phyloP scores from a whole-genome alignment of 176 grass and related monocot genomes.

The Oryza glumipatula region DNA sequence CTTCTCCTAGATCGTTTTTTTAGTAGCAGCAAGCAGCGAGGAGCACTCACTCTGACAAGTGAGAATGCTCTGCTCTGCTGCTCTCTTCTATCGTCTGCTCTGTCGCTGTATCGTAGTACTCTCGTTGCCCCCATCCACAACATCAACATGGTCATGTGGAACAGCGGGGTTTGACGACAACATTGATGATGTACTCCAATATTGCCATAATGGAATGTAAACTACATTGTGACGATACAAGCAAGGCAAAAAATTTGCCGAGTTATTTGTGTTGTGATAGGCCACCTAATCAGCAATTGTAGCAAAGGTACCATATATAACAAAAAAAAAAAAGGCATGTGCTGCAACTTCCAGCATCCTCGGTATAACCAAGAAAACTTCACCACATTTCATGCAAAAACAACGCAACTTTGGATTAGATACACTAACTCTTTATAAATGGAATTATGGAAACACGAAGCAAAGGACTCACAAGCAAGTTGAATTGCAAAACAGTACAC shows the following conservation, averaged over 20 bases:
- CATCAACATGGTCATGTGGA: neutral
- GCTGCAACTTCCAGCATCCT: neutral
- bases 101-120: neutral
- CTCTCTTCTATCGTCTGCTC: neutral
- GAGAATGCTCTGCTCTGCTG: slow-evolving; percentile 8
- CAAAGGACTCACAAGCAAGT: neutral
- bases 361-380: neutral
- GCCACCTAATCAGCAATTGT: too few relatives aligned
- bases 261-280: too few relatives aligned
- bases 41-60: neutral
- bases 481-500: neutral
- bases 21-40: slow-evolving; percentile 3
- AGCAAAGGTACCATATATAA: too few relatives aligned
- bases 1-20: slow-evolving; percentile 43
- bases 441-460: neutral
- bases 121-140: slow-evolving; percentile 46
- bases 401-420: neutral
- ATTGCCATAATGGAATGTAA: neutral
- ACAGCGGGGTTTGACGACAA: slow-evolving; percentile 48
- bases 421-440: neutral
- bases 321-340: too few relatives aligned
- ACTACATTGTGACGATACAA: neutral
- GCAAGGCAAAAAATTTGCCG: slow-evolving; percentile 10
- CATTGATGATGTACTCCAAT: neutral
- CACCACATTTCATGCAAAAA: neutral